These are phyloP conservation scores for Penicillium sp. DNA, from an alignment of 2,329 filamentous ascomycete genomes.

Conservation along the genomic window DNA sequence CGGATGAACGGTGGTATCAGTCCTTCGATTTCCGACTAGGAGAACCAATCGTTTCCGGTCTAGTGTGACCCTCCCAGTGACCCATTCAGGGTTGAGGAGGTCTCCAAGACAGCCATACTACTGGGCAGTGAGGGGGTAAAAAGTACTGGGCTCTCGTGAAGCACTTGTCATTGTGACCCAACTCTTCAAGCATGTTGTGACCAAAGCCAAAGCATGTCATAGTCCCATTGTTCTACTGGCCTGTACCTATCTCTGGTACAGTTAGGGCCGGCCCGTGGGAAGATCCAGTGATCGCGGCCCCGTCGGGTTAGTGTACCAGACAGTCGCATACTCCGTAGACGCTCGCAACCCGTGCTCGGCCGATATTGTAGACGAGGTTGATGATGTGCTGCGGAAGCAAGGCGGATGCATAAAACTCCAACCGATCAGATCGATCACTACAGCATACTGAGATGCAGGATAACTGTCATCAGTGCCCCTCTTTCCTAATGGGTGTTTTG, in stretches of 20 bases:
- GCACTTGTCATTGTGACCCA: constrained; percentile 10
- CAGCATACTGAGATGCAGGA: constrained; percentile 3
- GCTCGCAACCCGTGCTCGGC: constrained; percentile 9
- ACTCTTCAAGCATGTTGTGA: not conserved
- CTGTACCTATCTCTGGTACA: constrained; percentile 27
- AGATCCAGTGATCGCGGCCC: constrained; percentile 27
- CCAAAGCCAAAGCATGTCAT: constrained; percentile 6
- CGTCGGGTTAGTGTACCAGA: constrained; percentile 20
- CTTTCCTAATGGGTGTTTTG: constrained; percentile 3
- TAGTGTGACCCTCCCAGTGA: constrained; percentile 21
- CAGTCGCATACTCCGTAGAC: not conserved
- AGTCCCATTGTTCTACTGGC: not conserved
- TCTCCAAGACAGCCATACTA: not conserved
- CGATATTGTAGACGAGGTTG: constrained; percentile 21
- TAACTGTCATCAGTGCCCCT: constrained; percentile 7
- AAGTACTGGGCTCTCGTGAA: constrained; percentile 7
- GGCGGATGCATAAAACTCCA: constrained; percentile 24
- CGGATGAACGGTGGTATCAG: constrained; percentile 25
- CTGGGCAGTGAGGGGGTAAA: not conserved
- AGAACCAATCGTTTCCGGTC: constrained; percentile 3
- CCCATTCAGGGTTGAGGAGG: constrained; percentile 9
- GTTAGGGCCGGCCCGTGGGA: constrained; percentile 31
- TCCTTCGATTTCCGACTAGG: constrained; percentile 1
- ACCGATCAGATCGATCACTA: constrained; percentile 24
- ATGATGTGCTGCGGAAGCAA: constrained; percentile 27